Conservation (phyloP, 306 rosid species). For the Trifolium subterraneum region DNA sequence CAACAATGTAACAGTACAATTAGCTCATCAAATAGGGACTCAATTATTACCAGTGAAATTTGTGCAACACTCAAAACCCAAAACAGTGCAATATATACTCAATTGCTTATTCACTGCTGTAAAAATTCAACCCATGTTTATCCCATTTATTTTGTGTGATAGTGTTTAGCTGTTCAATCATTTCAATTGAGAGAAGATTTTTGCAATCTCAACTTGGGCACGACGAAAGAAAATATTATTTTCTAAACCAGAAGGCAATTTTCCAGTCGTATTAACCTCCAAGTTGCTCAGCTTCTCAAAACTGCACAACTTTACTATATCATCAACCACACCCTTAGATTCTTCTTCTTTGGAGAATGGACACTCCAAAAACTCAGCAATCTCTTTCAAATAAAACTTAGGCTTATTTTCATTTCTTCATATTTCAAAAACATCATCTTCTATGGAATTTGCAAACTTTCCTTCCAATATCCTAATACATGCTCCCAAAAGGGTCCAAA, state of each 20-base stretch:
- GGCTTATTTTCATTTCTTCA: too few species aligned
- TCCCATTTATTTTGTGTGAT: neutral
- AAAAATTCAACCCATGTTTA: neutral
- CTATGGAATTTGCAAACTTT: too few species aligned
- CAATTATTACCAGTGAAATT: too few species aligned
- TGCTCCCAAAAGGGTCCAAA: too few species aligned
- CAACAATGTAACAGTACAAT: too few species aligned
- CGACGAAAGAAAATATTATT: neutral
- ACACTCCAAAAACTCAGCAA: neutral
- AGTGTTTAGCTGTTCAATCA: neutral
- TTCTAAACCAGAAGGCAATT: neutral
- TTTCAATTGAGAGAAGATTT: neutral
- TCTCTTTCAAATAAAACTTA: too few species aligned
- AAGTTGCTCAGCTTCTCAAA: constrained; percentile 2
- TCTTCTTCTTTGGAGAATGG: constrained; percentile 13
- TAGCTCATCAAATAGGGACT: too few species aligned
- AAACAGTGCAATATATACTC: too few species aligned
- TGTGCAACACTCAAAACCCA: too few species aligned
- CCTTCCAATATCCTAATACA: too few species aligned
- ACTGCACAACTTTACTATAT: neutral
- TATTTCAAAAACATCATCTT: too few species aligned
- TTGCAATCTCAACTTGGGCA: constrained; percentile 11
- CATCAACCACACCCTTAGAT: neutral
- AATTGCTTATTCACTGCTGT: too few species aligned
- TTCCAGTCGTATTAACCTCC: neutral